These are phyloP conservation scores for Fusarium neocosmosporiellum DNA, from an alignment of 2,329 filamentous ascomycete species.

Conservation along the genomic window DNA sequence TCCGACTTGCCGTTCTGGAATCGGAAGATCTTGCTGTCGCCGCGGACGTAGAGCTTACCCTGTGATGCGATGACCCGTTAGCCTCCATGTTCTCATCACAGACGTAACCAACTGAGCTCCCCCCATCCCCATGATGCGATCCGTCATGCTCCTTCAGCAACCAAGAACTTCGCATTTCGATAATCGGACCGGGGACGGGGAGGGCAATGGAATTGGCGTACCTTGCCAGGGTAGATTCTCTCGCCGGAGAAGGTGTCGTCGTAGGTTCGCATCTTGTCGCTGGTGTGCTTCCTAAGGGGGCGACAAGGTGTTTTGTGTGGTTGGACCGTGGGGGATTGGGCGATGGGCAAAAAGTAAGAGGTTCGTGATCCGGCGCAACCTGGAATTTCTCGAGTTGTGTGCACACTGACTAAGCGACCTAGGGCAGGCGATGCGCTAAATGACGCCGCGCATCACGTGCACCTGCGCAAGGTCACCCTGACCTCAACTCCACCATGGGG, in stretches of 20 bases:
- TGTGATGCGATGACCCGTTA: conserved; percentile 57
- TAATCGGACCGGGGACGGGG: conserved; percentile 38
- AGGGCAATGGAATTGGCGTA: conserved; percentile 52
- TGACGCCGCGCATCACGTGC: conserved; percentile 45
- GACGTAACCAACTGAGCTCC: conserved; percentile 17
- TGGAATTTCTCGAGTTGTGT: conserved; percentile 55
- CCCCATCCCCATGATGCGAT: conserved; percentile 22
- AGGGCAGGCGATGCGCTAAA: conserved; percentile 50
- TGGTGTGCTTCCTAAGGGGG: conserved; percentile 50
- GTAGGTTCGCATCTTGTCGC: conserved; percentile 73
- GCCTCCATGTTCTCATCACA: conserved; percentile 34
- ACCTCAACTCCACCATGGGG: background rate
- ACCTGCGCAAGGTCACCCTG: conserved; percentile 32
- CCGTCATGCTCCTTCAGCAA: conserved; percentile 16
- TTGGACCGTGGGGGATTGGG: conserved; percentile 52
- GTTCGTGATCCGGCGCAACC: conserved; percentile 46
- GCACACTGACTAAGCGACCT: conserved; percentile 54
- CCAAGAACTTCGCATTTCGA: conserved; percentile 31
- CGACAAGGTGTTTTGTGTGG: conserved; percentile 55
- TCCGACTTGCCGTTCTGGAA: conserved; percentile 99
- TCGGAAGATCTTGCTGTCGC: conserved; percentile 99
- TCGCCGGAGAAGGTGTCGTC: conserved; percentile 74
- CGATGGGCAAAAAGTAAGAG: conserved; percentile 50
- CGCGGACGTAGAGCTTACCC: conserved; percentile 99
- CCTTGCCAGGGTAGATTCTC: conserved; percentile 76